These are phyloP conservation scores for Tetrahymena thermophila DNA, from an alignment of 73 alveolate species.

Conservation along the genomic window DNA sequence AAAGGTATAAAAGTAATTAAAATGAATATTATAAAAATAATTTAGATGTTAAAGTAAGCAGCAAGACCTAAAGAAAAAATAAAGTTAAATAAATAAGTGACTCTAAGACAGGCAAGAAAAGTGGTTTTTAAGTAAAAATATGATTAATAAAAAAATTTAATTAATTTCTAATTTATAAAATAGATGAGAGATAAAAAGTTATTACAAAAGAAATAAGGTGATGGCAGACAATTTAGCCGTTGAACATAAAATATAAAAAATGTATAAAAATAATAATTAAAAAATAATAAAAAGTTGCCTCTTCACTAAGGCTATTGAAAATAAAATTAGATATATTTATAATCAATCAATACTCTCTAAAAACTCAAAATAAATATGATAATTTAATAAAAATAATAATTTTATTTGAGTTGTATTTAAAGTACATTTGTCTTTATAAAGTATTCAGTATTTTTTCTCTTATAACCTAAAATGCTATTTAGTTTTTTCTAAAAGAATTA, in stretches of 20 bases:
- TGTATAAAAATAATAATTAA: neutral
- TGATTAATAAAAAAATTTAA: neutral
- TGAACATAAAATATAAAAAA: neutral
- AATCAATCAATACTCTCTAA: neutral
- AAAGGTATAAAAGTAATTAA: slow-evolving; percentile 8
- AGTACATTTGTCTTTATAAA: too few relatives aligned
- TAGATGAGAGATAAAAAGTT: neutral
- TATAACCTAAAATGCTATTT: too few relatives aligned
- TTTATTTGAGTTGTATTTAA: too few relatives aligned
- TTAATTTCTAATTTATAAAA: neutral
- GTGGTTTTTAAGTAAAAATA: neutral
- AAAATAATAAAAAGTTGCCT: neutral
- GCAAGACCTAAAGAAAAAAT: slow-evolving; percentile 32
- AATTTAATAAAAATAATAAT: too few relatives aligned
- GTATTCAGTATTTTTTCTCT: too few relatives aligned
- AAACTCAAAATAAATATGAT: neutral
- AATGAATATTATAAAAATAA: neutral
- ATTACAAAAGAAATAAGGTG: neutral
- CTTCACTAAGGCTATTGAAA: neutral
- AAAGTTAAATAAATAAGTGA: slow-evolving; percentile 17
- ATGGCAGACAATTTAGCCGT: neutral
- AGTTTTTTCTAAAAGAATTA: too few relatives aligned
- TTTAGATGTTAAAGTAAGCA: slow-evolving; percentile 18
- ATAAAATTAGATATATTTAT: neutral
- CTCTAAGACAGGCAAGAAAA: neutral